Evolutionary conservation across 495 filamentous ascomycete species (phyloP), one percentile per base, ranked within the genome.

Genomic region (Evansstolkia leycettana): DNA sequence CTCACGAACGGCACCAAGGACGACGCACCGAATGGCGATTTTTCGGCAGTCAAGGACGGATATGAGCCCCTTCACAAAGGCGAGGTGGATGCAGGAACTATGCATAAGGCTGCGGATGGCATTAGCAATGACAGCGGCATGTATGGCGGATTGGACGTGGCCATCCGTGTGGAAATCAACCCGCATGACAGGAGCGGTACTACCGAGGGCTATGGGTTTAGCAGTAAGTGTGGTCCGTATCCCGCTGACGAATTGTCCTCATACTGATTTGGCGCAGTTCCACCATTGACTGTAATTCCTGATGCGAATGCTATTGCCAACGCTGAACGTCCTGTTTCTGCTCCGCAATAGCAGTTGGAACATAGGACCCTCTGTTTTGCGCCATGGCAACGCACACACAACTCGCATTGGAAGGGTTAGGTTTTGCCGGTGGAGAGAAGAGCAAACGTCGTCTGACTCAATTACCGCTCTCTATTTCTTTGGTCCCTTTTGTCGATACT

Each of bases 131-230:
- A 67, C n/a, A 65, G 64, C 31, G 55, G 48, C 18, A 54, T 69
- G 43, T 68, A 75, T 40, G 80, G 79, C 15, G 70, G 71, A 18
- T 54, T 88, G 15, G 79, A 85, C 45, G 71, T 85, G 28, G 61
- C 69, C 37, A 75, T 82, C 45, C 62, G 66, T 3, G 75, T 88
- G 17, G 82, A 88, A 58, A 75, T 77, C 37, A 69, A 83, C 48
- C 76, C 78, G 39, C 72, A 76, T 37, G 64, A 84, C 47, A 54
- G 50, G 9, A 49, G 72, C 31, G 82, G 79, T 8, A 54, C 57
- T 38, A 82, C 82, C 1, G 62, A 78, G 41, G 65, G 67, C 11
- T 86, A 86, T 50, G 82, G 79, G 23, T 70, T 86, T 39, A 76
- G 62, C 42, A 64, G 64, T 67, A 57, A 55, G 60, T 60, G 20